Percentiles rank a stretch among this genome's conserved stretches.
Evolutionary conservation across 805 yeast genomes (phyloP).

Genomic region (Saccharomycopsis synnaedendra): DNA sequence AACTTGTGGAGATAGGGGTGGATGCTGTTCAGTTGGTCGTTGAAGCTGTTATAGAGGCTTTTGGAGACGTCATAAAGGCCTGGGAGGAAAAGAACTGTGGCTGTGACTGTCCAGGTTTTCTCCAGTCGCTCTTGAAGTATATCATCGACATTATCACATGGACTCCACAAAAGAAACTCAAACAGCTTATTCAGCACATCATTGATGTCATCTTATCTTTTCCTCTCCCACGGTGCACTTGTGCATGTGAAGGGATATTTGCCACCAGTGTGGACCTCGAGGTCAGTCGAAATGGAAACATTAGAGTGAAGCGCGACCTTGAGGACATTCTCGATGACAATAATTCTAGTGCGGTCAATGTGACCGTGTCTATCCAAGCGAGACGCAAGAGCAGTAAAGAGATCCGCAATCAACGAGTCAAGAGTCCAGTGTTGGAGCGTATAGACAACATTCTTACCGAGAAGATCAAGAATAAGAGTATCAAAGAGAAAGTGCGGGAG

Average conservation of each 20-base stretch:
- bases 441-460: neutral
- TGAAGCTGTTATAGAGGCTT: constrained; percentile 7
- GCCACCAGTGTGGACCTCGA: neutral
- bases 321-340: too few relatives aligned
- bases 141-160: constrained; percentile 10
- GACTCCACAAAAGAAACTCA: constrained; percentile 8
- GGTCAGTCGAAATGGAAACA: too few relatives aligned
- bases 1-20: constrained; percentile 6
- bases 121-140: constrained; percentile 7
- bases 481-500: too few relatives aligned
- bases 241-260: constrained; percentile 13
- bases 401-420: neutral
- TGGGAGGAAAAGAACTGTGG: constrained; percentile 12
- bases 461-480: neutral
- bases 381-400: neutral
- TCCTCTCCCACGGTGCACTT: constrained; percentile 15
- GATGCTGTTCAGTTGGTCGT: constrained; percentile 8
- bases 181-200: constrained; percentile 8
- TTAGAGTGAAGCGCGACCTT: too few relatives aligned
- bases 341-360: too few relatives aligned
- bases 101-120: constrained; percentile 10
- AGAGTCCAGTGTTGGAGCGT: neutral
- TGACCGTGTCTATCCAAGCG: neutral
- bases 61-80: constrained; percentile 1
- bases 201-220: constrained; percentile 2